These are phyloP conservation scores for Cordyceps tenuipes DNA, from an alignment of 2,329 filamentous ascomycete species.

Conservation along the genomic window DNA sequence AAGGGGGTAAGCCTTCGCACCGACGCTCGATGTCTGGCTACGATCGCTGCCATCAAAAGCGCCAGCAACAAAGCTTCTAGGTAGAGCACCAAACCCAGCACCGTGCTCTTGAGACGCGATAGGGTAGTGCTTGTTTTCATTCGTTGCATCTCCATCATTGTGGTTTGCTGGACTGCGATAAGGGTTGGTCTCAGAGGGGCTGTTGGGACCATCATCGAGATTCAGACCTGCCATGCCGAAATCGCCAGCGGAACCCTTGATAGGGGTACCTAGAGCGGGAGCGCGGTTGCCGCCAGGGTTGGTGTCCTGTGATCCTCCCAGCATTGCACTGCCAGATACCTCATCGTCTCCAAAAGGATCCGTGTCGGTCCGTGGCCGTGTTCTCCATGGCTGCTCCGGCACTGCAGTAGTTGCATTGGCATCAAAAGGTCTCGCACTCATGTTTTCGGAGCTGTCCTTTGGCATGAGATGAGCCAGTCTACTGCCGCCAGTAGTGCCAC, in stretches of 20 bases:
- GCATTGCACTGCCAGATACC: conserved; percentile 59
- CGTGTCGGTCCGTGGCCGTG: conserved; percentile 60
- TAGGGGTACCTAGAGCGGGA: conserved; percentile 43
- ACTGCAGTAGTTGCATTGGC: conserved; percentile 40
- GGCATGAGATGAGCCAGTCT: conserved; percentile 78
- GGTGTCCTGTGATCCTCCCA: conserved; percentile 67
- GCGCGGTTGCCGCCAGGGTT: conserved; percentile 35
- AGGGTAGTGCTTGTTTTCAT: conserved; percentile 39
- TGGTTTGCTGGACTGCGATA: conserved; percentile 80
- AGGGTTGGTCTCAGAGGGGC: conserved; percentile 91
- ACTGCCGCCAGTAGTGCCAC: conserved; percentile 64
- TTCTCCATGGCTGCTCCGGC: conserved; percentile 38
- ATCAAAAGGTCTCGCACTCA: conserved; percentile 30
- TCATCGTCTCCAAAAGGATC: conserved; percentile 66
- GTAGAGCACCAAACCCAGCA: conserved; percentile 45
- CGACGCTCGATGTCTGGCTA: conserved; percentile 85
- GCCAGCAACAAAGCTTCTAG: conserved; percentile 41
- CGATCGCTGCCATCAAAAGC: conserved; percentile 70
- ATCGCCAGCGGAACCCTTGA: conserved; percentile 47
- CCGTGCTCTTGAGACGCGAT: conserved; percentile 30
- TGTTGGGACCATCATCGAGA: conserved; percentile 62
- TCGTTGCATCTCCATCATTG: conserved; percentile 48
- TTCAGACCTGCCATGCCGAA: conserved; percentile 55
- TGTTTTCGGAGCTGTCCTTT: conserved; percentile 60
- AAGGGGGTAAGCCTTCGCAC: conserved; percentile 65